These are phyloP conservation scores for Claviceps sp. DNA, from an alignment of 2,329 filamentous ascomycete species.

Conservation along the genomic window DNA sequence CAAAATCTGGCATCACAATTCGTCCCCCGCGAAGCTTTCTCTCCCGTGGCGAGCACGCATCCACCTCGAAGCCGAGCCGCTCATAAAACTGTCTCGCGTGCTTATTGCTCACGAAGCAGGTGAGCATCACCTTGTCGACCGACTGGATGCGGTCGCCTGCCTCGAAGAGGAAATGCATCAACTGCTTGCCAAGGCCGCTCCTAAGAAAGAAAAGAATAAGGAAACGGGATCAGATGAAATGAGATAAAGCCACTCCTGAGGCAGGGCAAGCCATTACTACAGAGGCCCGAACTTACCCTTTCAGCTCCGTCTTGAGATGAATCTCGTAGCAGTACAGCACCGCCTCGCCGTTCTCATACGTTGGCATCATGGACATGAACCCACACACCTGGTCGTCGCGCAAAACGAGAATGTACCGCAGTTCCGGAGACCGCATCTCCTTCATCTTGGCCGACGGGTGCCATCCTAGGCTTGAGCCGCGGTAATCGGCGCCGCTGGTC, in stretches of 20 bases:
- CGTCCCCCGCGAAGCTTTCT: slow-evolving; percentile 41
- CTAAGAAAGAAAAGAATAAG: slow-evolving; percentile 18
- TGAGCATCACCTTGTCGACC: slow-evolving; percentile 58
- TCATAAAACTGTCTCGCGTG: slow-evolving; percentile 47
- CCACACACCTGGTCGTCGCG: slow-evolving; percentile 24
- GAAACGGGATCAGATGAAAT: not conserved
- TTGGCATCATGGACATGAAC: slow-evolving; percentile 60
- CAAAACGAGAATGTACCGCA: slow-evolving; percentile 55
- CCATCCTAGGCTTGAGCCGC: slow-evolving; percentile 50
- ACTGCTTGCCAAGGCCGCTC: slow-evolving; percentile 46
- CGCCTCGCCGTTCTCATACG: slow-evolving; percentile 48
- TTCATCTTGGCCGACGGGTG: slow-evolving; percentile 42
- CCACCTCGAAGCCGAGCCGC: slow-evolving; percentile 41
- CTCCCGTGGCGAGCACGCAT: slow-evolving; percentile 41
- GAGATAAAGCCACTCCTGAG: too few species aligned
- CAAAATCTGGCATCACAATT: slow-evolving; percentile 41
- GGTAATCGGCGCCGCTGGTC: slow-evolving; percentile 54
- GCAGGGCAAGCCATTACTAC: too few species aligned
- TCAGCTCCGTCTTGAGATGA: slow-evolving; percentile 45
- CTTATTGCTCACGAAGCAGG: slow-evolving; percentile 52
- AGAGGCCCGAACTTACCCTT: slow-evolving; percentile 29
- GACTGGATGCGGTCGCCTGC: slow-evolving; percentile 40
- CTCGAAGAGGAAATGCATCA: slow-evolving; percentile 43
- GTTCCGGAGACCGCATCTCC: slow-evolving; percentile 55
- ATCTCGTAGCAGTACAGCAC: slow-evolving; percentile 74